Evolutionary conservation across 2,329 filamentous ascomycete species (phyloP).

Genomic region (Fusarium sp.): DNA sequence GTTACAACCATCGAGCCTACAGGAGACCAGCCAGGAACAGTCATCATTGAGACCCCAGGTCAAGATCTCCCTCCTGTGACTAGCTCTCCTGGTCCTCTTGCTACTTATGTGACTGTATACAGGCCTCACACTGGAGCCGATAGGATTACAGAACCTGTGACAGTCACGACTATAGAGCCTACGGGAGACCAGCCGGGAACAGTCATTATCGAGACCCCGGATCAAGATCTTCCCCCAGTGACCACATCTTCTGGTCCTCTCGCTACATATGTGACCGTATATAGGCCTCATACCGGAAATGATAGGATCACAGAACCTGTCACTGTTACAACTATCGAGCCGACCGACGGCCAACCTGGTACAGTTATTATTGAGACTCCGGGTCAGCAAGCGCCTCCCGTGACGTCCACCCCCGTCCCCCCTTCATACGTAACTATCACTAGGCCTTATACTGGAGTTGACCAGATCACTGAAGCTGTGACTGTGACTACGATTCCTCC

Average conservation of each 20-base stretch:
- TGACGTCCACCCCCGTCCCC: constrained; percentile 12
- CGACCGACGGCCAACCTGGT: constrained; percentile 18
- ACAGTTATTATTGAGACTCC: constrained; percentile 35
- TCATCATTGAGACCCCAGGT: constrained; percentile 33
- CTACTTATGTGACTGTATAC: constrained; percentile 28
- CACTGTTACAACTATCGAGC: constrained; percentile 30
- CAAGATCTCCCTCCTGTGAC: constrained; percentile 25
- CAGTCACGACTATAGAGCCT: constrained; percentile 29
- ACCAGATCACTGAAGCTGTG: constrained; percentile 8
- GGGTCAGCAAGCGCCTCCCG: constrained; percentile 19
- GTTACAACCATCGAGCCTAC: constrained; percentile 28
- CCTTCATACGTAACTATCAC: constrained; percentile 26
- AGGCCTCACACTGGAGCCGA: constrained; percentile 18
- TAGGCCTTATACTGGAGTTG: constrained; percentile 21
- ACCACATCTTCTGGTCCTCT: constrained; percentile 20
- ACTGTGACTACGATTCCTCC: constrained; percentile 22
- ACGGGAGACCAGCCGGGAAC: constrained; percentile 21
- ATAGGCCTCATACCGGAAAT: constrained; percentile 18
- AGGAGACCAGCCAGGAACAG: constrained; percentile 22
- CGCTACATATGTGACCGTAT: constrained; percentile 27
- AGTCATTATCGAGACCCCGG: constrained; percentile 34
- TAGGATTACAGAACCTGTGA: constrained; percentile 22
- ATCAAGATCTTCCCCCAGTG: constrained; percentile 23
- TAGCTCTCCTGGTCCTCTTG: constrained; percentile 17
- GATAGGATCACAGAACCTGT: constrained; percentile 22